Conservation (phyloP, 2,329 filamentous ascomycete species). For the Sporothrix mexicana region DNA sequence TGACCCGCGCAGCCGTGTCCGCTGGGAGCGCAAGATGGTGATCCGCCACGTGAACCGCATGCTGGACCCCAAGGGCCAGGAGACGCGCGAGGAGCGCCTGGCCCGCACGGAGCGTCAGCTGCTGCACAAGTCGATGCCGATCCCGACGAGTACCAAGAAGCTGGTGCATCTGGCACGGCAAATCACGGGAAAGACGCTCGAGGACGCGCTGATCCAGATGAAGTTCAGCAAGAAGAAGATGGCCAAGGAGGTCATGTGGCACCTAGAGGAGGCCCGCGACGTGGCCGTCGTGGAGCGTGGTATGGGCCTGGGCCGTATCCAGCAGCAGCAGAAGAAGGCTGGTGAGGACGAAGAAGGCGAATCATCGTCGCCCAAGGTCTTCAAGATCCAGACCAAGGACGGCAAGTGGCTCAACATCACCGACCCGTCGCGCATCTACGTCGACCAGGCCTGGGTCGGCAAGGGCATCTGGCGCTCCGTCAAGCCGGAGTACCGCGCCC, state of each 20-base stretch:
- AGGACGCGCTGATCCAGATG: constrained; percentile 95
- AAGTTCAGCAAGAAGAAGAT: constrained; percentile 93
- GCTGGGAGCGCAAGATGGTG: constrained; percentile 85
- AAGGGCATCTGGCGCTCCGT: constrained; percentile 69
- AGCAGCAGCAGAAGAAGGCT: constrained; percentile 47
- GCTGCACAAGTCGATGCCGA: constrained; percentile 67
- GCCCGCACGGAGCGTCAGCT: constrained; percentile 65
- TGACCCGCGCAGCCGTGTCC: constrained; percentile 69
- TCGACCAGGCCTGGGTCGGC: constrained; percentile 87
- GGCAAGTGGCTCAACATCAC: constrained; percentile 72
- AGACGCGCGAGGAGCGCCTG: constrained; percentile 68
- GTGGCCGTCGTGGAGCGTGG: constrained; percentile 78
- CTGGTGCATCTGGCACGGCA: constrained; percentile 83
- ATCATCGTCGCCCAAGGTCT: constrained; percentile 44
- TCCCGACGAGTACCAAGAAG: constrained; percentile 92
- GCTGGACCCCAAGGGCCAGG: constrained; percentile 62
- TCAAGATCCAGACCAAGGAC: constrained; percentile 74
- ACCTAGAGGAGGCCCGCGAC: constrained; percentile 81
- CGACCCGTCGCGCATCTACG: constrained; percentile 83
- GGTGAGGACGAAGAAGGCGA: constrained; percentile 38
- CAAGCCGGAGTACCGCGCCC: constrained; percentile 73
- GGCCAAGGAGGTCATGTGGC: constrained; percentile 76
- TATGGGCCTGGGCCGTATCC: constrained; percentile 73
- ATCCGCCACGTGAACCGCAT: constrained; percentile 74
- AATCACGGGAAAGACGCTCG: constrained; percentile 90